A percentile compares a stretch with the other conserved stretches of the same genome.
Evolutionary conservation across 179 eudicot species (phyloP).

Genomic region (Patellifolia procumbens): DNA sequence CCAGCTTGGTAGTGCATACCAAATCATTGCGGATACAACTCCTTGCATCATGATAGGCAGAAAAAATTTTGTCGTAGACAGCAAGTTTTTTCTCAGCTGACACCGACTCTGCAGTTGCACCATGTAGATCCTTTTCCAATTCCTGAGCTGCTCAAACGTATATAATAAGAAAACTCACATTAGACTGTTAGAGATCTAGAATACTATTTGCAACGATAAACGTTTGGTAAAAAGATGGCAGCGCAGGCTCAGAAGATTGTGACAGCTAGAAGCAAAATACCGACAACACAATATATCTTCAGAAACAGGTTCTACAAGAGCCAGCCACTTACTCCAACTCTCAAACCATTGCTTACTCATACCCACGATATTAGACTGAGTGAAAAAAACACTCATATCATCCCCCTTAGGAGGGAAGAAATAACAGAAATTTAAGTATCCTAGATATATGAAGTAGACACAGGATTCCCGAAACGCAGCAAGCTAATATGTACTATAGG

Average conservation of each 20-base stretch:
- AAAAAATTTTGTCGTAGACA: slow-evolving; percentile 76
- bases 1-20: slow-evolving; percentile 40
- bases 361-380: background rate
- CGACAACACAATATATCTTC: background rate
- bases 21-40: slow-evolving; percentile 82
- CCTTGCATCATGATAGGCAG: slow-evolving; percentile 89
- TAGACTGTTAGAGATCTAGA: slow-evolving; percentile 8
- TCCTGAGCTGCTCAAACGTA: slow-evolving; percentile 78
- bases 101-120: slow-evolving; percentile 62
- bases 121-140: slow-evolving; percentile 82
- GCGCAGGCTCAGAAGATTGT: background rate
- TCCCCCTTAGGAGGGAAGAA: background rate
- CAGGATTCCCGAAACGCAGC: no score
- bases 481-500: no score
- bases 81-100: slow-evolving; percentile 78
- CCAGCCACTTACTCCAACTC: background rate
- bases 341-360: background rate
- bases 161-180: slow-evolving; percentile 7
- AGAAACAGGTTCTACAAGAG: background rate
- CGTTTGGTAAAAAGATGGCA: background rate
- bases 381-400: background rate
- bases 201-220: background rate
- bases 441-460: background rate
- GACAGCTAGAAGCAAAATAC: background rate
- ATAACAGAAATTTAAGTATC: background rate